Base-by-base conservation (phyloP, 192 early-diverging fungal genomes). In the Coemansia sp. region DNA sequence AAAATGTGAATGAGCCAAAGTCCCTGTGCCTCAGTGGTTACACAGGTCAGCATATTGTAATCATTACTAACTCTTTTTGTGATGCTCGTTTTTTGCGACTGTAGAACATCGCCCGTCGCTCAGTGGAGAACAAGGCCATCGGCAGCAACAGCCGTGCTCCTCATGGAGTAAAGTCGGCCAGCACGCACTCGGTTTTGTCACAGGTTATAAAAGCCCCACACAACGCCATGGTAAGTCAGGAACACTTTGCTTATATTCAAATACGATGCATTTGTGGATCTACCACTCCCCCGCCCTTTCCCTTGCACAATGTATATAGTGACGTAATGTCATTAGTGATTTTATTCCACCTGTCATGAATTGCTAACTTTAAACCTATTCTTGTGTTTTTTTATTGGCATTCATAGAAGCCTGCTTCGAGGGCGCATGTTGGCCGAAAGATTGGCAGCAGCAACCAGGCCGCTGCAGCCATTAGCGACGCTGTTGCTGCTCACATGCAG, bases 401-500 rank as follows among this genome's bases (percentile, higher is more conserved):
- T 33, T 33, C 43, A 31, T 77, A 77, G 75, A 77, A 66, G 57
- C 40, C 66, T n/a, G 38, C 60, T 5, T 43, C 49, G 7, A 44
- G 20, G 42, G 11, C 70, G 13, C 57, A 36, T 4, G 43, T 41
- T 47, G 63, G 41, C 36, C 10, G 33, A 10, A 75, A 75, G 65
- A 33, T 47, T 51, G 52, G 47, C 24, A 31, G 49, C 47, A n/a
- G 65, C 43, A 24, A 13, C 64, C 47, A 42, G 24, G 44, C 51
- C 5, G 20, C 62, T 41, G 24, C 68, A 27, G 68, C 34, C 55
- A n/a, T 31, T 34, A 70, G 27, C 27, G 27, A 27, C 27, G 27
- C 27, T 27, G 1, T 27, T 27, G 1, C 27, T 27, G 27, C 27
- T 1, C 27, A 1, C 27, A 27, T 1, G 27, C 27, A 27, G 55